Evolutionary conservation across 805 yeast species (phyloP), one percentile per base, ranked within the genome.

Genomic region (Wickerhamiella dianesei): DNA sequence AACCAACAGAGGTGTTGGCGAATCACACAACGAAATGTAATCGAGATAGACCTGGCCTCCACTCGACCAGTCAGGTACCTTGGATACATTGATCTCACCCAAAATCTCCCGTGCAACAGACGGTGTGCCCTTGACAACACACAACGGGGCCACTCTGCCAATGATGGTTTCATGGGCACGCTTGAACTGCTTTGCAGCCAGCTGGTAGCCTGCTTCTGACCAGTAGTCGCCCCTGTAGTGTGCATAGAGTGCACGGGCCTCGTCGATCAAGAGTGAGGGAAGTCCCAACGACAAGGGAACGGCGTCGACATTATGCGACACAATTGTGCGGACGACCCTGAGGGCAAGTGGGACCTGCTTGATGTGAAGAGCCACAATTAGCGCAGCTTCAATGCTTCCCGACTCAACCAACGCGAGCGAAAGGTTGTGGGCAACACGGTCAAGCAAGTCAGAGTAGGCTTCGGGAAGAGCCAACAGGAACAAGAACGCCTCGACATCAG

Each of bases 111-210:
- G 44, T 12, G 65, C 47, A 13, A 45, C 45, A 17, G 40, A 52
- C 4, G 54, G 44, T 13, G 60, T 64, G 47, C 73, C 71, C n/a
- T 73, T 68, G 14, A 79, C 72, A 1, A 88, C 75, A 2, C 80
- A 73, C 13, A 63, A 60, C 6, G 97, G 97, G 0, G 89, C 97
- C 25, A 86, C 80, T 2, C 69, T 60, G 1, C 65, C 58, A 6
- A 79, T 55, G 3, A 84, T 63, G 1, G 76, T 64, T 2, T 64
- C 59, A 56, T 84, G 92, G 0, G 95, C 95, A 37, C 75, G 77
- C 0, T 63, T 67, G 66, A 74, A 75, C 44, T 72, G 60, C 9
- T 66, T 68, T 0, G 95, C 95, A 12, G 68, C 70, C 1, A 85
- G 63, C 41, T 81, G 71, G 22, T 79, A 75, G 41, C 71, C 67